A percentile compares a stretch with the other conserved stretches of the same genome.
Evolutionary conservation across 2,329 filamentous ascomycete species (phyloP).

Genomic region (Fusarium hostae): DNA sequence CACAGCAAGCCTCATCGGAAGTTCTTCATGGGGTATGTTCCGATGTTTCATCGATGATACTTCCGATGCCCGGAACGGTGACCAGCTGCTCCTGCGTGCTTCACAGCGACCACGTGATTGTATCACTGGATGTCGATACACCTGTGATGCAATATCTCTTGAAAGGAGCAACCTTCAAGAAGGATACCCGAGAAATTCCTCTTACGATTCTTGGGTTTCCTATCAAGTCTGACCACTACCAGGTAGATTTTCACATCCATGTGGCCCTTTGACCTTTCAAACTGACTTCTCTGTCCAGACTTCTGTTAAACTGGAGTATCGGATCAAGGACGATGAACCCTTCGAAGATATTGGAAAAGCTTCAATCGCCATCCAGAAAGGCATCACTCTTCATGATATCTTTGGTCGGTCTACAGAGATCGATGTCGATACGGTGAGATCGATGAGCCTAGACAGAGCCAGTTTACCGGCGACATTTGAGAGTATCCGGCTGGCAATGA

Average conservation of each 20-base stretch:
- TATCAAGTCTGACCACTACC: neutral
- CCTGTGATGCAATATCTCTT: neutral
- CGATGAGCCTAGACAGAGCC: neutral
- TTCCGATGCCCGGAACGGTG: neutral
- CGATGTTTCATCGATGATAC: neutral
- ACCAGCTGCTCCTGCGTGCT: neutral
- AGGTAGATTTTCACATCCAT: neutral
- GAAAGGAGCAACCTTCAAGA: neutral
- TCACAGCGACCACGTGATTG: neutral
- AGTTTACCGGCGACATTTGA: neutral
- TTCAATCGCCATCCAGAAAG: neutral
- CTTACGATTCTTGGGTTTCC: neutral
- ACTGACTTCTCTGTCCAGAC: neutral
- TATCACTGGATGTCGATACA: neutral
- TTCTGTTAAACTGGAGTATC: neutral
- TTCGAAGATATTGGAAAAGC: neutral
- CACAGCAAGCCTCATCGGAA: neutral
- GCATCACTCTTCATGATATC: neutral
- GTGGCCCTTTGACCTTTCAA: fast-evolving
- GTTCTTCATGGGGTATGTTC: fast-evolving
- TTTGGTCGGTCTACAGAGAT: neutral
- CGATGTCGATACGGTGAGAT: neutral
- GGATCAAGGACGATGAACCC: fast-evolving
- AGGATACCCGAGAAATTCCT: fast-evolving
- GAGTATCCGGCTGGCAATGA: neutral